Evolutionary conservation across 2,329 filamentous ascomycete species (phyloP).

Genomic region (Emergomyces orientalis): DNA sequence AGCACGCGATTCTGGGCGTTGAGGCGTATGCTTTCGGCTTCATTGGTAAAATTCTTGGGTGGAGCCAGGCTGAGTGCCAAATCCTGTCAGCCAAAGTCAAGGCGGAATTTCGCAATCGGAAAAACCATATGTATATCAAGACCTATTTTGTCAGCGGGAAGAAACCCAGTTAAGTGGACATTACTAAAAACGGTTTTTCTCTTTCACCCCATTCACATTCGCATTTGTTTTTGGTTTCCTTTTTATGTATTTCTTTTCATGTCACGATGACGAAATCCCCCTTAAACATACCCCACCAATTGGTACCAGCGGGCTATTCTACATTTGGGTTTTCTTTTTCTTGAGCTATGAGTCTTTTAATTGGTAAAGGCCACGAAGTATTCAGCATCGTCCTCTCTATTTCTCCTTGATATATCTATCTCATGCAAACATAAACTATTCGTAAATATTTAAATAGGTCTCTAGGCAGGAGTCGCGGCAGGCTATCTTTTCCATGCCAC

Average conservation of each 20-base stretch:
- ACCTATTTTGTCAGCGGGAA: not conserved
- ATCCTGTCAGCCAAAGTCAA: conserved; percentile 26
- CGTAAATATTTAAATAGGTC: not conserved
- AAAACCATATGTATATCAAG: conserved; percentile 24
- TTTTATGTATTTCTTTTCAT: not conserved
- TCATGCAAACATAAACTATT: not conserved
- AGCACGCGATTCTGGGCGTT: conserved; percentile 19
- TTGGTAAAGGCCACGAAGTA: not conserved
- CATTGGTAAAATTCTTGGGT: conserved; percentile 24
- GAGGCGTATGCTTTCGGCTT: conserved; percentile 21
- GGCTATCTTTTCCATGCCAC: not conserved
- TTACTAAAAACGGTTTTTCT: not conserved
- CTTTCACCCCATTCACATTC: not conserved
- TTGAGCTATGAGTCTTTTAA: not conserved
- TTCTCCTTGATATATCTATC: not conserved
- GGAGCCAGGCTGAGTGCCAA: conserved; percentile 25
- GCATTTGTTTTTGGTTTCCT: not conserved
- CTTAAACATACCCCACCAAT: not conserved
- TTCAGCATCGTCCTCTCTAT: not conserved
- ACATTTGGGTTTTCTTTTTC: not conserved
- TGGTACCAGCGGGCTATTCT: not conserved
- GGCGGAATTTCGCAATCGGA: conserved; percentile 24
- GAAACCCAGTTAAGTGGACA: not conserved
- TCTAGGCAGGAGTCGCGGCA: not conserved
- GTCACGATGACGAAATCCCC: not conserved